phyloP scores from a whole-genome alignment of 73 alveolate species.

The Blepharisma japonicum region DNA sequence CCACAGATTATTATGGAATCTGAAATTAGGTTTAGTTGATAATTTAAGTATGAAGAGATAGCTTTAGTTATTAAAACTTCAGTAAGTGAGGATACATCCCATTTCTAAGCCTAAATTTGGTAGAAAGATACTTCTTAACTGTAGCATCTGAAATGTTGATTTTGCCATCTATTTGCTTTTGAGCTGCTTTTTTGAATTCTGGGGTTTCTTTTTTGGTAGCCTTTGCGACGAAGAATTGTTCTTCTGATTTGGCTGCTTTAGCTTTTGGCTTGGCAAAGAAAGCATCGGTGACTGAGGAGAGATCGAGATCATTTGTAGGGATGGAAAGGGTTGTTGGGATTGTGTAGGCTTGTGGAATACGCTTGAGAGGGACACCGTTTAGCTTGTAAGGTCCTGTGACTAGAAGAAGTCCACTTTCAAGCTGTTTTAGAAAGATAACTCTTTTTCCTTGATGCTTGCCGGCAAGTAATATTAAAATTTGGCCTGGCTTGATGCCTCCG shows the following conservation, averaged over 20 bases:
- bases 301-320: conserved; percentile 45
- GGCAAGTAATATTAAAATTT: conserved; percentile 74
- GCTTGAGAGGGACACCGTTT: conserved; percentile 90
- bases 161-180: neutral
- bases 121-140: neutral
- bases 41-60: neutral
- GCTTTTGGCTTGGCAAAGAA: neutral
- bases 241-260: neutral
- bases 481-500: conserved; percentile 73
- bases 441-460: conserved; percentile 94
- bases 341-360: conserved; percentile 83
- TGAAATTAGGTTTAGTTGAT: neutral
- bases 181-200: neutral
- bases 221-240: neutral
- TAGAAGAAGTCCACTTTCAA: conserved; percentile 80
- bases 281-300: neutral
- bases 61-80: neutral
- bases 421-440: conserved; percentile 87
- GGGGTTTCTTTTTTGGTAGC: neutral
- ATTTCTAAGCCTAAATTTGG: neutral
- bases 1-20: too few species aligned
- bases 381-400: conserved; percentile 95
- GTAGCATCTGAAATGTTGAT: neutral
- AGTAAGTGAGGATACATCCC: conserved; percentile 17
- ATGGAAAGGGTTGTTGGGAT: conserved; percentile 80